These are phyloP conservation scores for Penicillium dipodomyicola DNA, from an alignment of 495 filamentous ascomycete genomes.

Conservation along the genomic window DNA sequence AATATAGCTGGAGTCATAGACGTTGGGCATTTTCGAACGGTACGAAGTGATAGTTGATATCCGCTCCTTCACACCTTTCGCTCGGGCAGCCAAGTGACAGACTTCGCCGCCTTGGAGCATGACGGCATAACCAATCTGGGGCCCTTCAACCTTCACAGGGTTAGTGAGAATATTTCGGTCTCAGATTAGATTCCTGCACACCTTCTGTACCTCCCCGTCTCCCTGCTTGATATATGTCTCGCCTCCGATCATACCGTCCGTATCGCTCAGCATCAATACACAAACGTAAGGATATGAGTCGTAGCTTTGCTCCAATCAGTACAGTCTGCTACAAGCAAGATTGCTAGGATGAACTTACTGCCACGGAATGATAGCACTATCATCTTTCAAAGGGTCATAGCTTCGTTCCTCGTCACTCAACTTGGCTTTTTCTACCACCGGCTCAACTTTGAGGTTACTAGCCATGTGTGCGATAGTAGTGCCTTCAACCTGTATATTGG, in stretches of 20 bases:
- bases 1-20: conserved; percentile 32
- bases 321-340: neutral
- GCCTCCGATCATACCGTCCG: conserved; percentile 33
- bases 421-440: conserved; percentile 13
- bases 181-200: neutral
- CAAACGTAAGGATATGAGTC: conserved; percentile 40
- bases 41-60: conserved; percentile 37
- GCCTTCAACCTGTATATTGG: conserved; percentile 33
- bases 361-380: conserved; percentile 30
- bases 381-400: conserved; percentile 24
- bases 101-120: conserved; percentile 37
- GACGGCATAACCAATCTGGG: conserved; percentile 25
- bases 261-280: conserved; percentile 37
- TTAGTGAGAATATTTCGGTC: neutral
- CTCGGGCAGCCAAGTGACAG: conserved; percentile 32
- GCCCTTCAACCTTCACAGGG: conserved; percentile 24
- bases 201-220: conserved; percentile 27
- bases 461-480: conserved; percentile 22
- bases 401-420: conserved; percentile 11
- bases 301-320: conserved; percentile 13
- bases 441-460: conserved; percentile 23
- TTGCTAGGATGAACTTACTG: conserved; percentile 25
- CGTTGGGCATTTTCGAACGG: conserved; percentile 22
- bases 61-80: conserved; percentile 29
- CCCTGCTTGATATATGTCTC: conserved; percentile 37